These are phyloP conservation scores for Chaetomiaceae sp. DNA, from an alignment of 2,329 filamentous ascomycete species.

Conservation along the genomic window DNA sequence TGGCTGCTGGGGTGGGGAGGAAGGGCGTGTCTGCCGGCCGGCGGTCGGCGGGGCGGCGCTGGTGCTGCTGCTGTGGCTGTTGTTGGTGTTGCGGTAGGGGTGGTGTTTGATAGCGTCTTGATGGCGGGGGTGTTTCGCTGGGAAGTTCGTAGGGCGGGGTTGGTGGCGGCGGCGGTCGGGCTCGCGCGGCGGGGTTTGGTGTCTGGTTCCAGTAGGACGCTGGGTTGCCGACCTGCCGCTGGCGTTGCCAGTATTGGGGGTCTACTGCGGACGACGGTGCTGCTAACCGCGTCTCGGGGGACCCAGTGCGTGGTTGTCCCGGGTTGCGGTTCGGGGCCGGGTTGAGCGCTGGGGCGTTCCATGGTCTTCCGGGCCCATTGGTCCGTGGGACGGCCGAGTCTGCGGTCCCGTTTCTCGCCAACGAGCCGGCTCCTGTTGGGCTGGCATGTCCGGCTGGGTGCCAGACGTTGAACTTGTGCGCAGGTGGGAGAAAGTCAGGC, in stretches of 20 bases:
- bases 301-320: conserved; percentile 25
- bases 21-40: too few species aligned
- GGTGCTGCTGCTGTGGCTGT: not conserved
- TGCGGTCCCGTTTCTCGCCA: not conserved
- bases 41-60: not conserved
- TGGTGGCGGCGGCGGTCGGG: not conserved
- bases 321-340: conserved; percentile 21
- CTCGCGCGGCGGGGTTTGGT: not conserved
- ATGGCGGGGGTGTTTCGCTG: not conserved
- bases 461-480: conserved; percentile 13
- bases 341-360: conserved; percentile 13
- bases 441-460: conserved; percentile 11
- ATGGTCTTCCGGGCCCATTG: conserved; percentile 1
- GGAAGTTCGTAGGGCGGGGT: conserved; percentile 9
- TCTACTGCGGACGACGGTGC: conserved; percentile 17
- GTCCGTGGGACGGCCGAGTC: not conserved
- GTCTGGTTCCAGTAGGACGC: conserved; percentile 19
- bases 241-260: conserved; percentile 14
- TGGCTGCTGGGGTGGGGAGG: conserved; percentile 9
- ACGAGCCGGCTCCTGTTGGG: conserved; percentile 2
- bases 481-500: conserved; percentile 8
- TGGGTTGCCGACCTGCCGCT: conserved; percentile 17
- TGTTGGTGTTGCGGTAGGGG: not conserved
- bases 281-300: conserved; percentile 20
- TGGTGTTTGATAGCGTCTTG: conserved; percentile 3